Conservation (phyloP, 352 stramenopile genomes). For the Phytophthora syringae region DNA sequence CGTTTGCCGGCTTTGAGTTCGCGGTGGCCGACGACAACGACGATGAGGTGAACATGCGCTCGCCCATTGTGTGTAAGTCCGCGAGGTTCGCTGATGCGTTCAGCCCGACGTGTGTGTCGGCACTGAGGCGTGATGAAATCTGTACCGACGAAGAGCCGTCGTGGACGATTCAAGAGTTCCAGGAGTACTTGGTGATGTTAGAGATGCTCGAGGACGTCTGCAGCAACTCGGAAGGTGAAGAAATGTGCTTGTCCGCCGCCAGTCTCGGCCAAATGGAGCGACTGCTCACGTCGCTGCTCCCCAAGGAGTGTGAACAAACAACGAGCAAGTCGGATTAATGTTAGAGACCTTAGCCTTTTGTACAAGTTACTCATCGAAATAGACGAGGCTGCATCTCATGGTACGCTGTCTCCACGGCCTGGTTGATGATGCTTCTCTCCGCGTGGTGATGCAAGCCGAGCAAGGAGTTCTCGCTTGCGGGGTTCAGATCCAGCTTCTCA, state of each 20-base stretch:
- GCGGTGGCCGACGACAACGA: slow-evolving; percentile 22
- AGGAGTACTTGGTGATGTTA: slow-evolving; percentile 50
- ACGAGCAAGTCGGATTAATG: slow-evolving; percentile 14
- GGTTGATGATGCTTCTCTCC: slow-evolving; percentile 19
- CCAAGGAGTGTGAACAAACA: slow-evolving; percentile 28
- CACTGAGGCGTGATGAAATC: slow-evolving; percentile 17
- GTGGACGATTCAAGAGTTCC: slow-evolving; percentile 52
- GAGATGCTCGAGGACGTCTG: slow-evolving; percentile 47
- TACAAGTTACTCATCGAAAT: slow-evolving; percentile 47
- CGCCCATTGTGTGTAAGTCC: slow-evolving; percentile 39
- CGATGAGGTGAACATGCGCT: slow-evolving; percentile 40
- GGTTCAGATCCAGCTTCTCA: slow-evolving; percentile 31
- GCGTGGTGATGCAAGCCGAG: slow-evolving; percentile 11
- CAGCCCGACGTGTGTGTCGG: slow-evolving; percentile 36
- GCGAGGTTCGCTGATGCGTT: neutral
- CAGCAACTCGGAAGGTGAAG: slow-evolving; percentile 15
- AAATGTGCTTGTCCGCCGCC: slow-evolving; percentile 41
- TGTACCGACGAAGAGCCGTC: slow-evolving; percentile 12
- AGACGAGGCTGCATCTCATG: slow-evolving; percentile 45
- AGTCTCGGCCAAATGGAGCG: slow-evolving; percentile 56
- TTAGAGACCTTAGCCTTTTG: slow-evolving; percentile 33
- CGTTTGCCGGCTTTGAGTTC: slow-evolving; percentile 28
- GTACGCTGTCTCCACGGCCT: slow-evolving; percentile 23
- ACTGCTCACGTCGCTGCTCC: slow-evolving; percentile 50
- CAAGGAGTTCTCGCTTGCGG: slow-evolving; percentile 9